Evolutionary conservation across 768 basidiomycete species (phyloP).

Genomic region (Nidula microcarpa): DNA sequence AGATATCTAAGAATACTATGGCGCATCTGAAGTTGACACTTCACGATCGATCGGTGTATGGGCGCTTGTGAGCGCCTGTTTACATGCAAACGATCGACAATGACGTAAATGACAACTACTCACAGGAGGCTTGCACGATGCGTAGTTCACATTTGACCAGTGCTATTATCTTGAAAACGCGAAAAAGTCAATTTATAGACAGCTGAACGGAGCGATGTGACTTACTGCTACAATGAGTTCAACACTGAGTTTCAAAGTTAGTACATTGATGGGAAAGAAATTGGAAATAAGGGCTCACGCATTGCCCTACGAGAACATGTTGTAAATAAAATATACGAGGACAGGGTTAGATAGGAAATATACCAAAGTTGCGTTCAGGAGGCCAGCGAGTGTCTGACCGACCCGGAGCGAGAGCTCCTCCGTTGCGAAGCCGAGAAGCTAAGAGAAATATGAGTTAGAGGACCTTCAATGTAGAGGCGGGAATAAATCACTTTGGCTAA

Average conservation of each 20-base stretch:
- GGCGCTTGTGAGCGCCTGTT: background rate
- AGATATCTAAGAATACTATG: conserved; percentile 2
- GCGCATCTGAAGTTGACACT: conserved; percentile 6
- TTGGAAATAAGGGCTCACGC: conserved; percentile 29
- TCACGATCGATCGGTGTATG: conserved; percentile 1
- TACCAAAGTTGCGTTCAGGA: conserved; percentile 83
- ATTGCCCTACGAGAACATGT: conserved; percentile 34
- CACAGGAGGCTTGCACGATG: conserved; percentile 81
- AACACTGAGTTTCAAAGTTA: conserved; percentile 35
- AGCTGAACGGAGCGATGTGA: conserved; percentile 4
- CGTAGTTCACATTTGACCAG: conserved; percentile 53
- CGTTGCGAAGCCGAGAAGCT: conserved; percentile 82
- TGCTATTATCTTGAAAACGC: conserved; percentile 39
- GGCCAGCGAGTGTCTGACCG: conserved; percentile 79
- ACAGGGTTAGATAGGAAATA: conserved; percentile 11
- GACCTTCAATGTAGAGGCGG: background rate
- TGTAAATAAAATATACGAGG: background rate
- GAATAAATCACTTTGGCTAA: conserved; percentile 60
- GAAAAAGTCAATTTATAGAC: conserved; percentile 1
- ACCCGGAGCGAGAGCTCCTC: conserved; percentile 81
- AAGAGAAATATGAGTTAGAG: background rate
- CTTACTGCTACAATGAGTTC: conserved; percentile 78
- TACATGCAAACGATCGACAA: background rate
- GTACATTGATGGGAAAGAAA: conserved; percentile 5
- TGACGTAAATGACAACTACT: conserved; percentile 22